Conservation (phyloP, 106 monocot species). For the Ottelia alismoides region DNA sequence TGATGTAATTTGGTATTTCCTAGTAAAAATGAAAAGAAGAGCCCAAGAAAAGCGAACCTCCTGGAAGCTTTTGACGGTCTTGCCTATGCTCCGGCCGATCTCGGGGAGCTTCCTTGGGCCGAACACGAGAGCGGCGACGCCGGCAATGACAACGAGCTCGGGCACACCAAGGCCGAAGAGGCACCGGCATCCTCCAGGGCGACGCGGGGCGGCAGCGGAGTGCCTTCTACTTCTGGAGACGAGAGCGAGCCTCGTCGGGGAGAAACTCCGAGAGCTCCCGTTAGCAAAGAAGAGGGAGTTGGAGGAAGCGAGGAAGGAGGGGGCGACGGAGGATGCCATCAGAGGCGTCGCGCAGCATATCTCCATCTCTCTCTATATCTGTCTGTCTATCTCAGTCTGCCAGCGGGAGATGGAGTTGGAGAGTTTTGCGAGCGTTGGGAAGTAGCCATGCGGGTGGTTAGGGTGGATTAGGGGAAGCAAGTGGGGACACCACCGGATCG, state of each 20-base stretch:
- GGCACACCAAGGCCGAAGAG: slow-evolving; percentile 92
- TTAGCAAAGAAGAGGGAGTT: slow-evolving; percentile 12
- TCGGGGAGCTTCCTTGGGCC: slow-evolving; percentile 94
- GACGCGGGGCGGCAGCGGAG: not conserved
- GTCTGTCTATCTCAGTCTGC: no score
- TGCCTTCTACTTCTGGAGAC: slow-evolving; percentile 1
- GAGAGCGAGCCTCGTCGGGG: not conserved
- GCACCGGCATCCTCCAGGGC: slow-evolving; percentile 24
- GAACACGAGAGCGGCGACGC: slow-evolving; percentile 81
- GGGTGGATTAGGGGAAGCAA: no score
- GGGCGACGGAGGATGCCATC: slow-evolving; percentile 4
- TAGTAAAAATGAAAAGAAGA: no score
- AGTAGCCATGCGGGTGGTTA: no score
- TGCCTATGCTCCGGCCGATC: slow-evolving; percentile 75
- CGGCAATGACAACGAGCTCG: slow-evolving; percentile 92
- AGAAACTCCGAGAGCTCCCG: not conserved
- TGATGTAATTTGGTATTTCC: no score
- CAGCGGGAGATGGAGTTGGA: no score
- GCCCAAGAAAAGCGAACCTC: slow-evolving; percentile 46
- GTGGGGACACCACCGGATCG: no score
- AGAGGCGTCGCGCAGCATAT: slow-evolving; percentile 13
- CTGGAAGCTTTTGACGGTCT: slow-evolving; percentile 95
- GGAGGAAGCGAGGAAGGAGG: slow-evolving; percentile 9
- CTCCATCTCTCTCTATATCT: no score
- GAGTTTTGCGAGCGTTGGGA: no score